Conservation (phyloP, 371 early-diverging fungal genomes). For the Cokeromyces recurvatus region DNA sequence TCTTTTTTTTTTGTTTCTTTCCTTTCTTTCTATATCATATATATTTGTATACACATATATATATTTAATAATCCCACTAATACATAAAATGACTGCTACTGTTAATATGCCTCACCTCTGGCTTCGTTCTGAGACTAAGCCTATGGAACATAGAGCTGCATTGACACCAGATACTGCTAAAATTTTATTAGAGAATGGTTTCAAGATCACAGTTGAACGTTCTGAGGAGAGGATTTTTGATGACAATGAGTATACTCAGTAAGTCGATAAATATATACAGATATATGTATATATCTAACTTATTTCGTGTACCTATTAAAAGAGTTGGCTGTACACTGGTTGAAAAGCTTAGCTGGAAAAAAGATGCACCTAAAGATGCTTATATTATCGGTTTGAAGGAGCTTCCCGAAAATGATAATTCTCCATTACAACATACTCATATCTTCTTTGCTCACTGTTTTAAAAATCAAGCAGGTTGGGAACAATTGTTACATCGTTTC, state of each 20-base stretch:
- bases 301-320: too few species aligned
- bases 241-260: slow-evolving; percentile 83
- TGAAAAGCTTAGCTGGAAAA: slow-evolving; percentile 76
- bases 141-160: slow-evolving; percentile 92
- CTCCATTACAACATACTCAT: slow-evolving; percentile 91
- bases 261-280: too few species aligned
- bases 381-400: slow-evolving; percentile 96
- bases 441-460: slow-evolving; percentile 98
- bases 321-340: slow-evolving; percentile 83
- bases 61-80: background rate
- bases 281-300: too few species aligned
- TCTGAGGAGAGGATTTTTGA: slow-evolving; percentile 82
- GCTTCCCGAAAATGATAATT: slow-evolving; percentile 88
- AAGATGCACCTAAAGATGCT: slow-evolving; percentile 80
- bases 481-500: slow-evolving; percentile 82
- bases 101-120: slow-evolving; percentile 70
- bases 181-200: slow-evolving; percentile 72
- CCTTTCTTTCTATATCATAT: background rate
- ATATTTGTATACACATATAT: background rate
- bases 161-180: slow-evolving; percentile 85
- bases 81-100: background rate
- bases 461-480: slow-evolving; percentile 95
- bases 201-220: slow-evolving; percentile 88
- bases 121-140: slow-evolving; percentile 97
- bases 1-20: background rate